Evolutionary conservation across 176 grass and related monocot genomes (phyloP).

Genomic region (Rhynchospora pubera): DNA sequence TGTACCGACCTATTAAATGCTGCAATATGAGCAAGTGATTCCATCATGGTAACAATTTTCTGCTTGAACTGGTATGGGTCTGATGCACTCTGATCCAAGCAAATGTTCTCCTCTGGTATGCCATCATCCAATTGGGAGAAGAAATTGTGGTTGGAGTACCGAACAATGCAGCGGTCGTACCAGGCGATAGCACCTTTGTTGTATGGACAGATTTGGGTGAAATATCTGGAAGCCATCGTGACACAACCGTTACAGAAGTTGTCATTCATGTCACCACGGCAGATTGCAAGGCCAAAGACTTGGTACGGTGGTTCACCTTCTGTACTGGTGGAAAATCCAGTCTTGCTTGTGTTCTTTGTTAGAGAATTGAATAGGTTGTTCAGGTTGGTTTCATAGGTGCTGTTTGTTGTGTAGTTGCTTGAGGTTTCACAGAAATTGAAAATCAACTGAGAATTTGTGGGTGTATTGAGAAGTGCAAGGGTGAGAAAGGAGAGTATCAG

Average conservation of each 20-base stretch:
- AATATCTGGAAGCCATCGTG: slow-evolving; percentile 9
- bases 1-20: too few species aligned
- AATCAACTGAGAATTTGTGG: too few species aligned
- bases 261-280: slow-evolving; percentile 36
- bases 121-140: neutral
- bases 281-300: slow-evolving; percentile 30
- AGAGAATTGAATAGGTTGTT: slow-evolving; percentile 3
- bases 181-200: slow-evolving; percentile 25
- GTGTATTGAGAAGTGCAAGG: too few species aligned
- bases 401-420: slow-evolving; percentile 17
- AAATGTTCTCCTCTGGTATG: too few species aligned
- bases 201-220: slow-evolving; percentile 1
- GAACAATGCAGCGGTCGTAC: slow-evolving; percentile 32
- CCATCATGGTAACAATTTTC: too few species aligned
- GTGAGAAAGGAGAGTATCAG: too few species aligned
- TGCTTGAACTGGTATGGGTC: too few species aligned
- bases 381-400: slow-evolving; percentile 29
- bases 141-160: slow-evolving; percentile 37
- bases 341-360: neutral
- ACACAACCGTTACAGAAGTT: slow-evolving; percentile 29
- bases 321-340: neutral
- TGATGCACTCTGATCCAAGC: too few species aligned
- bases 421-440: too few species aligned
- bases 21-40: too few species aligned
- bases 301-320: slow-evolving; percentile 17